Base-by-base conservation (phyloP, 1,284 basidiomycete genomes). In the Cryptococcus hybrid region DNA sequence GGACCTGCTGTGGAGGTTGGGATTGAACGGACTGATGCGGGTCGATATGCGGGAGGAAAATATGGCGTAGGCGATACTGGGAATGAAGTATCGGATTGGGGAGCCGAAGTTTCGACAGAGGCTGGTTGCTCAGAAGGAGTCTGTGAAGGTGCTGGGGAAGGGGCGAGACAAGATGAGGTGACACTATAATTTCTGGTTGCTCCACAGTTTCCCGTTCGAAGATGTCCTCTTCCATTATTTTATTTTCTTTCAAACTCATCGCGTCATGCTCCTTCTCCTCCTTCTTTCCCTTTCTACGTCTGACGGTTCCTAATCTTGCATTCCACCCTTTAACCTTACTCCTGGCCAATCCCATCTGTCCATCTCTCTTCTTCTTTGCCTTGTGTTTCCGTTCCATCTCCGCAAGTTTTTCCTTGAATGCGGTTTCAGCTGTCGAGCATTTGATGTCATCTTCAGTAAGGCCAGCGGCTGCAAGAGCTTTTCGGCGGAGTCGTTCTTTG, bases 1-100 rank as follows among this genome's bases (percentile, higher is more conserved):
- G 50, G 53, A 9, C 50, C 55, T 36, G 49, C 49, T 4, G 59
- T 56, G 2, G 61, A 48, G n/a, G 45, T 38, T 11, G 56, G 53
- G 24, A 66, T 24, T 9, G 68, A 63, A 12, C 67, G 63, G 11
- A 76, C 67, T 2, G 73, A 74, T 2, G 74, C 74, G 1, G 74
- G 74, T n/a, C 74, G 67, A 51, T 76, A 76, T 1, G 74, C 74
- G 0, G 74, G 74, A 3, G 72, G 73, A 59, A 75, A 72, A 57
- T 67, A 64, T 24, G 67, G 57, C 11, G 55, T 39, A 6, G 18
- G 47, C 5, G 24, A 11, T 46, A 34, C 35, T 35, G 47, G 35
- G 37, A 50, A 7, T n/a, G 18, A 9, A 12, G n/a, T 9, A 47
- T 39, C 38, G 15, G 47, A 12, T 35, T 12, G 15, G 11, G 39